Evolutionary conservation across 73 alveolate species (phyloP).

Genomic region (Paramecium biaurelia): DNA sequence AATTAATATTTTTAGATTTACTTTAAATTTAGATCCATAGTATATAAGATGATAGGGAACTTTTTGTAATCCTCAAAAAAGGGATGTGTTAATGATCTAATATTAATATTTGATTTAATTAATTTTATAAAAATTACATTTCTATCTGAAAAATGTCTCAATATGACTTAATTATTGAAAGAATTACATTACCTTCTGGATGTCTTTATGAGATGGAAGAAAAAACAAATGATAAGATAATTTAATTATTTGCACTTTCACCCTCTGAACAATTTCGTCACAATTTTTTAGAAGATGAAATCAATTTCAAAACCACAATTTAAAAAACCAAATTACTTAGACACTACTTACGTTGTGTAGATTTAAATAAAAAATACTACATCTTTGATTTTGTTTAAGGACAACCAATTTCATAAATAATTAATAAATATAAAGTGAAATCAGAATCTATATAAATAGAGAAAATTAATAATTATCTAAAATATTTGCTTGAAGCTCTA

Average conservation of each 20-base stretch:
- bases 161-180: background rate
- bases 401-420: background rate
- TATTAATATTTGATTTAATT: no score
- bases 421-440: background rate
- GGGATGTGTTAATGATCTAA: no score
- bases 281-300: background rate
- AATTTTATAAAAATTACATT: no score
- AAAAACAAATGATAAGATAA: background rate
- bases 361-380: background rate
- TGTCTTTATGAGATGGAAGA: background rate
- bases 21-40: no score
- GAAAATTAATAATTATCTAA: background rate
- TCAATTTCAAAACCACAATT: background rate
- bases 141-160: background rate
- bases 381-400: background rate
- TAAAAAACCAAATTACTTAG: background rate
- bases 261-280: background rate
- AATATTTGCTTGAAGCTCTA: background rate
- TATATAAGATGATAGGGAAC: no score
- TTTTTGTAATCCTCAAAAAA: no score
- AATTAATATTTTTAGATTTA: no score
- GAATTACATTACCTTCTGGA: background rate
- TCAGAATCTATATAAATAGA: background rate
- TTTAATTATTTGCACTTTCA: background rate
- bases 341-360: background rate